These are phyloP conservation scores for Termitomyces sp. DNA, from an alignment of 768 basidiomycete genomes.

Conservation along the genomic window DNA sequence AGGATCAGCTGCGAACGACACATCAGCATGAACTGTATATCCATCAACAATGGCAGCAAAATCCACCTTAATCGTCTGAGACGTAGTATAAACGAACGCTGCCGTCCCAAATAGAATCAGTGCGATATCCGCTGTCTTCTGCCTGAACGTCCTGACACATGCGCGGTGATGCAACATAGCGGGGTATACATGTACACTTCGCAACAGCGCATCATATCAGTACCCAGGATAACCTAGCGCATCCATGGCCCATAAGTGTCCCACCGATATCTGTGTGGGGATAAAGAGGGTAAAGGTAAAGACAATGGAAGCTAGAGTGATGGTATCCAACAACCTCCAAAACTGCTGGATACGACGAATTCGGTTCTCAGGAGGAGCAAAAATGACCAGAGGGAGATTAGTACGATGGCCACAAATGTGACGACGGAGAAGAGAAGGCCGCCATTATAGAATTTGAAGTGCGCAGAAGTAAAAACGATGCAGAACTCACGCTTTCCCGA, in stretches of 20 bases:
- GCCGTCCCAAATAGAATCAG: conserved; percentile 71
- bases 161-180: conserved; percentile 89
- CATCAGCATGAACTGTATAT: neutral
- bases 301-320: neutral
- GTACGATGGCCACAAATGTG: conserved; percentile 74
- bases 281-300: neutral
- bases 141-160: conserved; percentile 61
- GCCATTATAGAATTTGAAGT: conserved; percentile 77
- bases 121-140: conserved; percentile 64
- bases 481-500: conserved; percentile 80
- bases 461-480: no score
- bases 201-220: conserved; percentile 1
- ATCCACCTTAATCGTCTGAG: conserved; percentile 68
- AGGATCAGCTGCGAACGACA: conserved; percentile 8
- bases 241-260: conserved; percentile 88
- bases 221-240: conserved; percentile 77
- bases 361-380: conserved; percentile 85
- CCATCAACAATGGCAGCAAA: neutral
- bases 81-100: conserved; percentile 75
- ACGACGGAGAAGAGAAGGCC: conserved; percentile 85
- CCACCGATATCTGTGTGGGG: conserved; percentile 80
- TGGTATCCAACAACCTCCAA: conserved; percentile 63
- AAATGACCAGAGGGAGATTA: conserved; percentile 90
- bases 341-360: conserved; percentile 84
- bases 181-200: conserved; percentile 89